Evolutionary conservation across 2,329 filamentous ascomycete genomes (phyloP).

Genomic region (Capronia epimyces): DNA sequence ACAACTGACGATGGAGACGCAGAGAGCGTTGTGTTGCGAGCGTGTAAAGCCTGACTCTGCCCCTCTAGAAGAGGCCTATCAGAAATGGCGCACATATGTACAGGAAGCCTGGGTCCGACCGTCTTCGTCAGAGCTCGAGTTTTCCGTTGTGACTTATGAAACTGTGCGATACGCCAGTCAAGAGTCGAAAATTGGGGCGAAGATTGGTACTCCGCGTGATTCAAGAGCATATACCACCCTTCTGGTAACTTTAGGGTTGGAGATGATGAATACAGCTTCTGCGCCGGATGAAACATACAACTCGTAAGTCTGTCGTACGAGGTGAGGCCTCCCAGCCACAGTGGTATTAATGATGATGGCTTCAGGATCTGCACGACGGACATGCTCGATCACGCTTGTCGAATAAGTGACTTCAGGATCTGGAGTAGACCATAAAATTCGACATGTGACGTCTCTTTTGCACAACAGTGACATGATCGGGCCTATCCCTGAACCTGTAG

Average conservation of each 20-base stretch:
- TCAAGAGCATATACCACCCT: conserved; percentile 66
- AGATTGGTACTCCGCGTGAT: conserved; percentile 60
- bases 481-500: conserved; percentile 68
- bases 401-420: conserved; percentile 60
- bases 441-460: conserved; percentile 40
- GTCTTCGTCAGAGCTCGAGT: not conserved
- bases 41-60: too few species aligned
- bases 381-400: conserved; percentile 49
- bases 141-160: not conserved
- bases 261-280: conserved; percentile 69
- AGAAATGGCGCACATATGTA: not conserved
- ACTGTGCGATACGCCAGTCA: conserved; percentile 30
- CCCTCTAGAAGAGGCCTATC: not conserved
- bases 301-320: conserved; percentile 52
- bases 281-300: conserved; percentile 45
- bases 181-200: conserved; percentile 69
- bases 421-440: conserved; percentile 65
- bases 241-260: conserved; percentile 62
- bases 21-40: too few species aligned
- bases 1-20: too few species aligned
- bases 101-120: not conserved
- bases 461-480: conserved; percentile 61
- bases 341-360: conserved; percentile 65
- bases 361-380: conserved; percentile 54
- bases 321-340: conserved; percentile 54